Evolutionary conservation across 2,329 filamentous ascomycete genomes (phyloP).

Genomic region (Sphaerulina vaccinii): DNA sequence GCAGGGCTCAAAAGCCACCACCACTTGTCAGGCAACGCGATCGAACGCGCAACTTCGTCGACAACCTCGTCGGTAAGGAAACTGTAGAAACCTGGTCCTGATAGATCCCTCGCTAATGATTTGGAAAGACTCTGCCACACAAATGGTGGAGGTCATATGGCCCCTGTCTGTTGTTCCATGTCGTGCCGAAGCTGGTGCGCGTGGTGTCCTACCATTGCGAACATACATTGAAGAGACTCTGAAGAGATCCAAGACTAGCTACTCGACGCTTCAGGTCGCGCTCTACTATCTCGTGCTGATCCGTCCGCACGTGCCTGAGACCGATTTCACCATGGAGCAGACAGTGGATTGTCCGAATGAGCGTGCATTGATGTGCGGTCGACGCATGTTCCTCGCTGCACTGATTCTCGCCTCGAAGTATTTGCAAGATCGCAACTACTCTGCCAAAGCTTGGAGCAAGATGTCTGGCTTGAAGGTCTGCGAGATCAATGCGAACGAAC

Average conservation of each 20-base stretch:
- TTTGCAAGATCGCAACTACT: slow-evolving; percentile 96
- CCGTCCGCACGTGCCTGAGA: slow-evolving; percentile 79
- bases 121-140: slow-evolving; percentile 82
- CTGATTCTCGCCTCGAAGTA: slow-evolving; percentile 97
- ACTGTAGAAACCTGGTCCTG: slow-evolving; percentile 12
- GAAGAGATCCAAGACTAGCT: slow-evolving; percentile 90
- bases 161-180: slow-evolving; percentile 80
- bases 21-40: slow-evolving; percentile 81
- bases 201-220: slow-evolving; percentile 81
- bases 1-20: slow-evolving; percentile 64
- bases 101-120: slow-evolving; percentile 37
- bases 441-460: slow-evolving; percentile 96
- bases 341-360: slow-evolving; percentile 67
- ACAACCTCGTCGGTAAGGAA: slow-evolving; percentile 92
- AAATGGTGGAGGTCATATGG: slow-evolving; percentile 98
- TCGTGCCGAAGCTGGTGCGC: slow-evolving; percentile 67
- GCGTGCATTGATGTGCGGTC: slow-evolving; percentile 87
- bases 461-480: slow-evolving; percentile 91
- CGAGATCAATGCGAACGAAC: slow-evolving; percentile 97
- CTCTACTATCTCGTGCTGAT: slow-evolving; percentile 95
- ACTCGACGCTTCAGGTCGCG: slow-evolving; percentile 94
- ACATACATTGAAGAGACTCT: slow-evolving; percentile 98
- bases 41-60: slow-evolving; percentile 92
- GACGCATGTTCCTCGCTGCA: slow-evolving; percentile 94
- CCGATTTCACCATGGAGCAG: slow-evolving; percentile 85